Base-by-base conservation (phyloP, 306 rosid genomes). In the Neltuma alba region DNA sequence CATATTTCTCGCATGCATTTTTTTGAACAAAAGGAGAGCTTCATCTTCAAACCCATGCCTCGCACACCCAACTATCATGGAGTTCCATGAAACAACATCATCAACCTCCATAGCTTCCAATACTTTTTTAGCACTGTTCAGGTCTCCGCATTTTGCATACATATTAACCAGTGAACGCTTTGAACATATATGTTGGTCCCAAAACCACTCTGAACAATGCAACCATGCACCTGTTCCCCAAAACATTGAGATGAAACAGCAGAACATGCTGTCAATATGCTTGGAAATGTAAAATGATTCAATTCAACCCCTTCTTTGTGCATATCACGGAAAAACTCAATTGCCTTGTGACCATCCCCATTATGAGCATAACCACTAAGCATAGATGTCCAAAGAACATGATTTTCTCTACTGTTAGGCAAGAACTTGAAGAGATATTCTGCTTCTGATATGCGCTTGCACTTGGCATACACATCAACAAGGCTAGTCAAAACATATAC, bases 401-500 rank as follows among this genome's bases (percentile, higher is more conserved):
- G 87, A 79, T 87, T 92, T 65, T 79, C 90, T 79, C 78, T 83
- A 71, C 78, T 89, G 75, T 40, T 37, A 14, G 82, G 42, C 80
- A 90, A 78, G 62, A 83, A 76, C 67, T 76, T 71, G 61, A 92
- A 92, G 33, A 92, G 89, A 78, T 70, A 57, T 80, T 89, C 98
- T 5, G 94, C 99, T 74, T 95, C 88, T 6, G 73, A 78, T 76
- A 92, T 30, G 74, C 81, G 68, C 84, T 81, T 89, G 84, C 98
- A 91, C 89, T 92, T 95, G 23, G 95, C 88, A 83, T 95, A 91
- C 96, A 91, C 90, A 83, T 95, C 98, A 68, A 95, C 93, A 70
- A 95, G 94, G 71, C 92, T 91, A 55, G 96, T 91, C 80, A 88
- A 83, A 67, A 89, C 96, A 80, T 81, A 88, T 28, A 79, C 84